These are phyloP conservation scores for Acanthamoeba royreba DNA, from an alignment of 208 protist species.

Conservation along the genomic window DNA sequence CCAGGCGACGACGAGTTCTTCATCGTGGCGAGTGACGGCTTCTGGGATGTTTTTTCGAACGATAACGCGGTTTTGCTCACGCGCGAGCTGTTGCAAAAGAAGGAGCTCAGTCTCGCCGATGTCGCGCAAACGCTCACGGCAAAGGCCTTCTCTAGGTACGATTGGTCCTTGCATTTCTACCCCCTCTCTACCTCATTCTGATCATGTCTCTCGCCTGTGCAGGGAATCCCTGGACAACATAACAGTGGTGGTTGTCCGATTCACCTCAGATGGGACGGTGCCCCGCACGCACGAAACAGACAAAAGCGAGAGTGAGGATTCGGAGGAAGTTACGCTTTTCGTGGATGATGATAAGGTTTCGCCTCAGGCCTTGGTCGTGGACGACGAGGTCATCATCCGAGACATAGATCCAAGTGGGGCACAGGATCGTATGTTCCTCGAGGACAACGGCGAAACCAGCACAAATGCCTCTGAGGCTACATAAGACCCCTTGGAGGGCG, in stretches of 20 bases:
- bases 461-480: no score
- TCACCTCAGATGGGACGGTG: neutral
- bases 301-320: neutral
- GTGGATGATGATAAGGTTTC: neutral
- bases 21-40: constrained; percentile 42
- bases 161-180: neutral
- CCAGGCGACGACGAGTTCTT: constrained; percentile 28
- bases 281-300: neutral
- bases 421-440: no score
- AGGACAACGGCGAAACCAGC: no score
- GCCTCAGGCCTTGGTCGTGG: neutral
- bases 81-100: constrained; percentile 12
- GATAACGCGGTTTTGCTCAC: constrained; percentile 28
- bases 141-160: constrained; percentile 22
- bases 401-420: no score
- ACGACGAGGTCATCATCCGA: neutral
- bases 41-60: constrained; percentile 49
- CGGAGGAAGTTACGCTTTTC: neutral
- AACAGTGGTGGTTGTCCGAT: constrained; percentile 21
- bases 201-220: neutral
- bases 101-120: neutral
- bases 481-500: no score
- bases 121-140: neutral
- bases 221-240: constrained; percentile 46
- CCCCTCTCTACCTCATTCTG: neutral